Conservation (phyloP, 2,329 filamentous ascomycete species). For the Fusarium sp. region DNA sequence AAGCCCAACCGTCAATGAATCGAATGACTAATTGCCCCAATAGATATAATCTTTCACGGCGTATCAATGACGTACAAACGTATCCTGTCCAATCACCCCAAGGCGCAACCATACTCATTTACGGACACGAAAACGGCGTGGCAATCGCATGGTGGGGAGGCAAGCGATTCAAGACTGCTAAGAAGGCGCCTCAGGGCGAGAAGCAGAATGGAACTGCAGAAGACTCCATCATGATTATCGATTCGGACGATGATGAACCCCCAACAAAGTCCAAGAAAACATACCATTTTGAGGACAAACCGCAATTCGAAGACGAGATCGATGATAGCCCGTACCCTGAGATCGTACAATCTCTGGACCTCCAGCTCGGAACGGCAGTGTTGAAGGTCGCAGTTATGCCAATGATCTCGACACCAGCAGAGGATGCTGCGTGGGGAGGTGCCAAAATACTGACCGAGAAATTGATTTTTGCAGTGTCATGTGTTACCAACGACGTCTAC, state of each 20-base stretch:
- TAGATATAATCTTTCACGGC: constrained; percentile 68
- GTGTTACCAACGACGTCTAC: constrained; percentile 64
- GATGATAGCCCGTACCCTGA: constrained; percentile 62
- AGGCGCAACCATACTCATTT: constrained; percentile 69
- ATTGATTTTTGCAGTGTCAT: constrained; percentile 69
- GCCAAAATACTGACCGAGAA: constrained; percentile 62
- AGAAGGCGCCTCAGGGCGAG: constrained; percentile 49
- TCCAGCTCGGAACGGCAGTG: constrained; percentile 66
- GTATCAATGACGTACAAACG: constrained; percentile 66
- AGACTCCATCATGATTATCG: constrained; percentile 69
- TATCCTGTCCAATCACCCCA: constrained; percentile 71
- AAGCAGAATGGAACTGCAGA: constrained; percentile 63
- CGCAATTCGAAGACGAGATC: constrained; percentile 65
- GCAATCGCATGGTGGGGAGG: constrained; percentile 71
- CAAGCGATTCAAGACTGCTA: constrained; percentile 61
- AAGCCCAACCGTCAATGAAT: too few relatives aligned
- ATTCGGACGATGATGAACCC: constrained; percentile 67
- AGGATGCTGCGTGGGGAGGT: constrained; percentile 58
- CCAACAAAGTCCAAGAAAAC: constrained; percentile 47
- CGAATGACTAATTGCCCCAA: constrained; percentile 3
- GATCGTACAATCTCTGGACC: constrained; percentile 67
- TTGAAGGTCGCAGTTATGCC: constrained; percentile 66
- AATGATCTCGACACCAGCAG: constrained; percentile 57
- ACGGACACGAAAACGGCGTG: constrained; percentile 70
- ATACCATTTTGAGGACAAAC: constrained; percentile 59